These are phyloP conservation scores for Apiospora phragmitis DNA, from an alignment of 2,329 filamentous ascomycete genomes.

Conservation along the genomic window DNA sequence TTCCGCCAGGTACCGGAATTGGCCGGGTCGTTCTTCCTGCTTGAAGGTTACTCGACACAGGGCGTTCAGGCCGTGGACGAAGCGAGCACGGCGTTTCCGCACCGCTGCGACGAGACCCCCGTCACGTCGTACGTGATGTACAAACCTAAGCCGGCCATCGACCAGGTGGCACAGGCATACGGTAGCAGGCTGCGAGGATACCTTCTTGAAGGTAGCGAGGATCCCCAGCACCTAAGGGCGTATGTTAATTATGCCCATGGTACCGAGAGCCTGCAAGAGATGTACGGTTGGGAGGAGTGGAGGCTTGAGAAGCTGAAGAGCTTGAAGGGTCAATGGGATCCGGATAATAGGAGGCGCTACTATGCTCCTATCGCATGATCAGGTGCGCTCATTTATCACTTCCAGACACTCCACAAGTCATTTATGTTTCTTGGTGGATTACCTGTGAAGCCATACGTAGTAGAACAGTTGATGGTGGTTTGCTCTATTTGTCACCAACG, in stretches of 20 bases:
- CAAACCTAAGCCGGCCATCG: constrained; percentile 17
- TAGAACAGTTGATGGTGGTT: too few relatives aligned
- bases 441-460: neutral
- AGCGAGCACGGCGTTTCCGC: constrained; percentile 20
- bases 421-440: neutral
- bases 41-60: constrained; percentile 28
- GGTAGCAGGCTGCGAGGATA: constrained; percentile 17
- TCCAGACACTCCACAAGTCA: neutral
- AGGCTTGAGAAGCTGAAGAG: constrained; percentile 28
- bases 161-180: constrained; percentile 16
- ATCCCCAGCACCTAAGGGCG: constrained; percentile 14
- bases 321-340: constrained; percentile 38
- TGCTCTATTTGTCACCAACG: neutral
- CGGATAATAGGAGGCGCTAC: constrained; percentile 23
- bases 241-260: constrained; percentile 29
- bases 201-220: constrained; percentile 21
- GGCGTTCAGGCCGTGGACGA: constrained; percentile 15
- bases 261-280: constrained; percentile 20
- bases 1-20: constrained; percentile 20
- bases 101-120: constrained; percentile 21
- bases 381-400: too few relatives aligned
- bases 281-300: constrained; percentile 30
- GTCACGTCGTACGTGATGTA: constrained; percentile 20
- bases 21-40: constrained; percentile 12
- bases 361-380: constrained; percentile 17